These are phyloP conservation scores for Silene vulgaris DNA, from an alignment of 179 eudicot genomes.

Conservation along the genomic window DNA sequence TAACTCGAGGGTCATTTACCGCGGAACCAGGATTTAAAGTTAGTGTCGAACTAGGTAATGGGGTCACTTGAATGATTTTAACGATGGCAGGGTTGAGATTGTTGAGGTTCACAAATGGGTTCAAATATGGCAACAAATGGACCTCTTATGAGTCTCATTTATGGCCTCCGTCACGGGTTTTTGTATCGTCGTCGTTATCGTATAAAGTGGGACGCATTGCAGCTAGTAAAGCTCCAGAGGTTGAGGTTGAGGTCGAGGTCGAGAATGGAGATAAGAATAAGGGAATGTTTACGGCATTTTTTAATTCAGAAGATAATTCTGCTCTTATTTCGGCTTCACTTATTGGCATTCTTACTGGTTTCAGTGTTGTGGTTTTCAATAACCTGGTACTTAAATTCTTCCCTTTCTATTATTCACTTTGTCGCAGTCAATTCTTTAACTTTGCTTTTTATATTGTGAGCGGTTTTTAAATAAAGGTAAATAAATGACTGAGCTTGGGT, in stretches of 20 bases:
- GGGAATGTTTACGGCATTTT: neutral
- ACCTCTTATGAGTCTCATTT: constrained; percentile 3
- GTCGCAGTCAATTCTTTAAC: neutral
- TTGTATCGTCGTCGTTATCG: neutral
- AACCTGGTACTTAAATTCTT: constrained; percentile 34
- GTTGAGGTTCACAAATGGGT: neutral
- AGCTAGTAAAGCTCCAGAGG: constrained; percentile 11
- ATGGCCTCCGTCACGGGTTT: neutral
- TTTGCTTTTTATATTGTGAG: neutral
- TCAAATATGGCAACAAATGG: neutral
- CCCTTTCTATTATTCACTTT: neutral
- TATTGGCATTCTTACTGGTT: constrained; percentile 77
- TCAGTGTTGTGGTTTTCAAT: constrained; percentile 74
- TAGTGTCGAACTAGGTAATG: neutral
- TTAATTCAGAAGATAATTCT: constrained; percentile 39
- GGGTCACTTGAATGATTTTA: neutral
- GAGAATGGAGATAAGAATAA: neutral
- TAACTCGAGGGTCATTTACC: neutral
- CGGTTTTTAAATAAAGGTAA: neutral
- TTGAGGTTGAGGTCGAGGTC: neutral
- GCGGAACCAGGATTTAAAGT: too few species aligned
- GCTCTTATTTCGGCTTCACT: constrained; percentile 67
- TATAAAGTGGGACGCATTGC: neutral
- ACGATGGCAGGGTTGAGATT: neutral
- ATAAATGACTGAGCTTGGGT: neutral